Conservation (phyloP, 768 basidiomycete species). For the Panus rudis region DNA sequence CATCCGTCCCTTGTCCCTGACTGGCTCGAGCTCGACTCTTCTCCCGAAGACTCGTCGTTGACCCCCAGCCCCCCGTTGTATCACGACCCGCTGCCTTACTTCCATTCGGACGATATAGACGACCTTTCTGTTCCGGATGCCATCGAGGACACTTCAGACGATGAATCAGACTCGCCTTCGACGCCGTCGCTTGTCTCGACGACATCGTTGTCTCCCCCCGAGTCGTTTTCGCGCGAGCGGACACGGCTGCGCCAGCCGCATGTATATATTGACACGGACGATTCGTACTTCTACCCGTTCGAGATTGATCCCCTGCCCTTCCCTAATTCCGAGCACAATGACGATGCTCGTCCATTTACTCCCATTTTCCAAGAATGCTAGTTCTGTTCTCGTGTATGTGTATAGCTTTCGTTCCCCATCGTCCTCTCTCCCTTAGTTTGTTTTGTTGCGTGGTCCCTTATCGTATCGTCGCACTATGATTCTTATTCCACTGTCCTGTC, state of each 20-base stretch:
- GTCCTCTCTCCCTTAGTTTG: constrained; percentile 3
- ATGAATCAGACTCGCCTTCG: constrained; percentile 68
- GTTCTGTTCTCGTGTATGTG: constrained; percentile 17
- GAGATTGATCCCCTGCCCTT: constrained; percentile 71
- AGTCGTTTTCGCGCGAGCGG: constrained; percentile 43
- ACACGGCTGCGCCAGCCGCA: constrained; percentile 40
- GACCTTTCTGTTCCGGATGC: constrained; percentile 70
- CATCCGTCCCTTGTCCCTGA: constrained; percentile 49
- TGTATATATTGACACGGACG: constrained; percentile 55
- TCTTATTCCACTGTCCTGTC: constrained; percentile 1
- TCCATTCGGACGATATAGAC: constrained; percentile 55
- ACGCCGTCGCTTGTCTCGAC: constrained; percentile 59
- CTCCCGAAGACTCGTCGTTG: constrained; percentile 35
- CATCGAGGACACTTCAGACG: constrained; percentile 80
- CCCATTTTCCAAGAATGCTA: constrained; percentile 58
- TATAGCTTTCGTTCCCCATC: constrained; percentile 6
- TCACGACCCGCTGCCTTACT: constrained; percentile 59
- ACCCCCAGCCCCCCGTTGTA: constrained; percentile 23
- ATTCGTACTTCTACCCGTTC: constrained; percentile 56
- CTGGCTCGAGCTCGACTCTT: constrained; percentile 39
- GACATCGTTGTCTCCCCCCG: constrained; percentile 41
- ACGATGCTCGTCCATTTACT: constrained; percentile 28
- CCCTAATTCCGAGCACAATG: constrained; percentile 42
- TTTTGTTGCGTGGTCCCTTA: no score
- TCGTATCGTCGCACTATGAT: constrained; percentile 12